Evolutionary conservation across 2,329 filamentous ascomycete genomes (phyloP).

Genomic region (Cytospora piceae): DNA sequence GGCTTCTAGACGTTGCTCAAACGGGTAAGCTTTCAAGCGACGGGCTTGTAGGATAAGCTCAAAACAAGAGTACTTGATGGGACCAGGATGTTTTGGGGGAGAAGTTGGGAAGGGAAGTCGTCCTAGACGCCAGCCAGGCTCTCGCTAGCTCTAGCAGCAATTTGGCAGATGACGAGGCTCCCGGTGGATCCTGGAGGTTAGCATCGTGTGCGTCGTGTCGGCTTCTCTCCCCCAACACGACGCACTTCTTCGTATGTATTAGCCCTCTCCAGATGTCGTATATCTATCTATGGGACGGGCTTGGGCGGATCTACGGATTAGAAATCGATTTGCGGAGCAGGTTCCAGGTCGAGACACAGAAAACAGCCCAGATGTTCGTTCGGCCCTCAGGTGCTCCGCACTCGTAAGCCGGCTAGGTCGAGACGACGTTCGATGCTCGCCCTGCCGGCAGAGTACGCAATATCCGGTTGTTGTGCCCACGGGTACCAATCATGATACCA

Average conservation of each 20-base stretch:
- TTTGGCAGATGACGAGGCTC: neutral
- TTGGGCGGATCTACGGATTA: neutral
- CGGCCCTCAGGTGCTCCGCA: no score
- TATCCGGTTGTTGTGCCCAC: no score
- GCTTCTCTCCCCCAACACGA: neutral
- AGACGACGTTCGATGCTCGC: no score
- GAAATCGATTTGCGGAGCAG: neutral
- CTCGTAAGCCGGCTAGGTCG: no score
- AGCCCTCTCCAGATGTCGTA: neutral
- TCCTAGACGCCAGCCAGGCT: no score
- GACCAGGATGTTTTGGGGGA: no score
- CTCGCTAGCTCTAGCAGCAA: neutral
- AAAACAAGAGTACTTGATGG: constrained; percentile 9
- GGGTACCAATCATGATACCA: no score
- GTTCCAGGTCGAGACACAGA: neutral
- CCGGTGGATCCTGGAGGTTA: neutral
- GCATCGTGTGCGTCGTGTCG: neutral
- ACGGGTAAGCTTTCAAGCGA: constrained; percentile 18
- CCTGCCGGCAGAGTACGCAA: no score
- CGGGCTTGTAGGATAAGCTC: constrained; percentile 16
- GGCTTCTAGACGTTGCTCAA: constrained; percentile 10
- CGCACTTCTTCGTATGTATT: neutral
- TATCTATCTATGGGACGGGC: neutral
- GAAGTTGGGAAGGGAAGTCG: no score
- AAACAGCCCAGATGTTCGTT: no score